Evolutionary conservation across 2,329 filamentous ascomycete genomes (phyloP), one percentile per base, ranked within the genome.

Genomic region (Stachybotrys chlorohalonatus): DNA sequence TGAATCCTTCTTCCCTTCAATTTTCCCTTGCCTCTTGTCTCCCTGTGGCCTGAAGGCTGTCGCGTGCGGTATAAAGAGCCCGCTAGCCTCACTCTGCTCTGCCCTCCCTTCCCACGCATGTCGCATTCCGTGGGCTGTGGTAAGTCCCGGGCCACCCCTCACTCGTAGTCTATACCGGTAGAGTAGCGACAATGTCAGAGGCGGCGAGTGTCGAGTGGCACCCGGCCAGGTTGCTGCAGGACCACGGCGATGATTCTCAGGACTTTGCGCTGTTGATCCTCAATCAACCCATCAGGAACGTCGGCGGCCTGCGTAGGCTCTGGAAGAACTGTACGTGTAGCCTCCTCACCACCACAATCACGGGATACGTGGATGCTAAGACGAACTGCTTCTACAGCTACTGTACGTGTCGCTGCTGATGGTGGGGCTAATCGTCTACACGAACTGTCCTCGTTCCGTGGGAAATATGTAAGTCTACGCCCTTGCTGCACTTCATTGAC

Each of bases 351-450:
- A 42, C 36, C 36, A 5, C 3, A 42, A 42, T 42, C 36, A 42
- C 24, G 24, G 24, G 24, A 24, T 24, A 24, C 24, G 24, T 24
- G 4, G 24, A 47, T 61, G 42, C 62, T 69, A 52, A 70, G 36
- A 42, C 13, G 36, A 9, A 42, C 8, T 17, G 36, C 8, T 42
- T 42, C 36, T 9, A 5, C 36, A 89, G 86, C 88, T 53, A 74
- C 73, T 24, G 79, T 85, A 57, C 82, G 81, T 30, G 78, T 97
- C 53, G 95, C 91, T 56, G 94, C 91, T 31, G 94, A 99, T 73
- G 94, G 92, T 54, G 94, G 91, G 30, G 92, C 92, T 49, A 95
- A 97, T 66, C 80, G 83, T 45, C 78, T 96, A 70, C 73, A 76
- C 55, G 66, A 76, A 36, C 68, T 77, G 15, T 73, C 71, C 1